A percentile compares a stretch with the other conserved stretches of the same genome.
Evolutionary conservation across 768 basidiomycete genomes (phyloP).

Genomic region (Termitomyces heimii): DNA sequence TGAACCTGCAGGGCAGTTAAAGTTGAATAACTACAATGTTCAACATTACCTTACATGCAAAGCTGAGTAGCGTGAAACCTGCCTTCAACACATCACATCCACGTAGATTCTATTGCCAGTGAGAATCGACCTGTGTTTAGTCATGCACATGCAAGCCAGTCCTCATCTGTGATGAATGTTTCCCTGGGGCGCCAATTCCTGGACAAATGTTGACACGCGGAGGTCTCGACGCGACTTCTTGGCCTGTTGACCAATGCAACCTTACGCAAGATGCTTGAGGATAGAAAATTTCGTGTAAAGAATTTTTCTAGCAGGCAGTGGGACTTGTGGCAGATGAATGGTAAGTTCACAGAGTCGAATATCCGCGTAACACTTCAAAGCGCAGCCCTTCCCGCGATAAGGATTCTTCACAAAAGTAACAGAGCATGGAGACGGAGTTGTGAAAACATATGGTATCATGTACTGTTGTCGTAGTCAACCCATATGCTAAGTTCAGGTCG

Average conservation of each 20-base stretch:
- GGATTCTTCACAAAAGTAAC: background rate
- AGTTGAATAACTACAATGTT: background rate
- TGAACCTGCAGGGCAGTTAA: background rate
- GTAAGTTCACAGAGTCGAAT: background rate
- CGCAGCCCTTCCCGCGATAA: background rate
- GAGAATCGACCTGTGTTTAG: background rate
- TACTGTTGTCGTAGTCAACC: background rate
- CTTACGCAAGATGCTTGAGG: background rate
- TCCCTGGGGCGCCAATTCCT: background rate
- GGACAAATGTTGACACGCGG: background rate
- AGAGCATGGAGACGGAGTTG: background rate
- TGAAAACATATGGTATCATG: background rate
- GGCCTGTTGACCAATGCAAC: background rate
- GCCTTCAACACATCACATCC: no score
- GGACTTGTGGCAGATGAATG: background rate
- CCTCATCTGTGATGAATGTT: background rate
- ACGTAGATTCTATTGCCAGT: no score
- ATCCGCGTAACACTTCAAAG: background rate
- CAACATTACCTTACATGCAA: background rate
- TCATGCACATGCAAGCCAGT: background rate
- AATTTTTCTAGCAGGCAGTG: background rate
- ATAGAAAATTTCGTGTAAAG: background rate
- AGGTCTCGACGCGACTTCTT: background rate
- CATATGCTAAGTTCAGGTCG: background rate
- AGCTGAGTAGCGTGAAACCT: background rate